Percentiles rank a stretch among this genome's conserved stretches.
These are phyloP conservation scores for Odonthalia washingtoniensis DNA, from an alignment of 31 red algal species.

Conservation along the genomic window DNA sequence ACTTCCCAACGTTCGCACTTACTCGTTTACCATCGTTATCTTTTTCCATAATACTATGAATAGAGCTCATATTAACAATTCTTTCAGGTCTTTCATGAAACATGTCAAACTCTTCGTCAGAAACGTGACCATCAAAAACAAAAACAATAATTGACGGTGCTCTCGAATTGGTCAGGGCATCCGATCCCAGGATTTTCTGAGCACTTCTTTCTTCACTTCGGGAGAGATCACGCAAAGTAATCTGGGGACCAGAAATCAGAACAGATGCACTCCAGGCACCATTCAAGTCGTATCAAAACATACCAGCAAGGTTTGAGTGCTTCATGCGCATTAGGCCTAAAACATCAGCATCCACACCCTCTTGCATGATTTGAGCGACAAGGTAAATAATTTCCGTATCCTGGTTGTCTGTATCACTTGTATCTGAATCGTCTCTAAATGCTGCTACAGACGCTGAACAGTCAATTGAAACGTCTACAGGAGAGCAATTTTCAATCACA, in stretches of 20 bases:
- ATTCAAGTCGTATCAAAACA: background rate
- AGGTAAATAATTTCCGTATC: no score
- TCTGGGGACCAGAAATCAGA: no score
- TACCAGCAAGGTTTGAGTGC: background rate
- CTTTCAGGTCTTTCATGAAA: background rate
- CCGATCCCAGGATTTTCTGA: background rate
- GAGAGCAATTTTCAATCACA: slow-evolving; percentile 25
- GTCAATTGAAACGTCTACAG: no score
- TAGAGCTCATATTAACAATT: background rate
- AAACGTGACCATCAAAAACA: slow-evolving; percentile 50
- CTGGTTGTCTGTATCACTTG: no score
- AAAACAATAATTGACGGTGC: slow-evolving; percentile 53
- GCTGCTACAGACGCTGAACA: no score
- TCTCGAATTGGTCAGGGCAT: slow-evolving; percentile 22
- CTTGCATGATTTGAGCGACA: no score
- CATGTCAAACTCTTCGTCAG: slow-evolving; percentile 40
- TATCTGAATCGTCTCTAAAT: no score
- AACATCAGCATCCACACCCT: background rate
- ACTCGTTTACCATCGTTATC: slow-evolving; percentile 4
- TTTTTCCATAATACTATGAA: background rate
- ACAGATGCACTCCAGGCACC: background rate
- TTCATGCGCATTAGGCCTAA: background rate
- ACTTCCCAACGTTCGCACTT: background rate
- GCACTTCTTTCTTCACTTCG: slow-evolving; percentile 17
- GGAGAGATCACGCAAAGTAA: background rate